Percentiles rank a stretch among this genome's conserved stretches.
Conservation (phyloP, 2,329 filamentous ascomycete species). For the Aureobasidium sp. region DNA sequence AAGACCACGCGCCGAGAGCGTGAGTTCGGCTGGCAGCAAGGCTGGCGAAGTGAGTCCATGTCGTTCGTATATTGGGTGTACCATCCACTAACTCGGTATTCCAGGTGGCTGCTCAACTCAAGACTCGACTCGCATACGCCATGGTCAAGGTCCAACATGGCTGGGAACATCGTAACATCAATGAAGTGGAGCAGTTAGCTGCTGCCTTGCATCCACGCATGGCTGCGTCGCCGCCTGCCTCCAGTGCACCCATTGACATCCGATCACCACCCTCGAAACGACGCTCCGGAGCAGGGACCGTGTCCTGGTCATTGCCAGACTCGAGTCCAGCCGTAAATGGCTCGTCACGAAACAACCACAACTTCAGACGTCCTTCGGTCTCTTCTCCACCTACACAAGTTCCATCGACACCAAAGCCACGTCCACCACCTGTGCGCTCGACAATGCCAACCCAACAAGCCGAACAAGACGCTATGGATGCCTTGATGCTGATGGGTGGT, state of each 20-base stretch:
- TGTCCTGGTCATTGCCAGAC: constrained; percentile 1
- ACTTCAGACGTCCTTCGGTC: constrained; percentile 10
- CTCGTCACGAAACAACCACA: constrained; percentile 14
- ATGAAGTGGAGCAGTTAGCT: constrained; percentile 67
- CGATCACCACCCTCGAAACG: constrained; percentile 24
- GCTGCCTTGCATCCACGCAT: constrained; percentile 41
- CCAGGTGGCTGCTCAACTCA: constrained; percentile 69
- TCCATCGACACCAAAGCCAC: constrained; percentile 22
- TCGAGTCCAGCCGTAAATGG: constrained; percentile 14
- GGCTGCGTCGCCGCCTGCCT: constrained; percentile 9
- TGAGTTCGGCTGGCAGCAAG: constrained; percentile 57
- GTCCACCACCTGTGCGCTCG: constrained; percentile 51
- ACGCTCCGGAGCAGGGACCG: constrained; percentile 21
- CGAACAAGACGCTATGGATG: constrained; percentile 75
- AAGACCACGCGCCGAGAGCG: constrained; percentile 55
- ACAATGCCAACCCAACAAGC: constrained; percentile 58
- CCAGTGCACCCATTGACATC: background rate
- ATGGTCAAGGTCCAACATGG: constrained; percentile 90
- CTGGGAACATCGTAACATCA: constrained; percentile 71
- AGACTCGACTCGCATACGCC: constrained; percentile 79
- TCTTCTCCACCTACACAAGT: constrained; percentile 16
- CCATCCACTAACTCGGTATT: constrained; percentile 15
- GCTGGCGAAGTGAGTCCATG: constrained; percentile 63
- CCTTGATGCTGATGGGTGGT: constrained; percentile 66
- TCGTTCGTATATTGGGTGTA: background rate